Conservation (phyloP, 2,329 filamentous ascomycete genomes). For the Colletotrichum tamarilloi region DNA sequence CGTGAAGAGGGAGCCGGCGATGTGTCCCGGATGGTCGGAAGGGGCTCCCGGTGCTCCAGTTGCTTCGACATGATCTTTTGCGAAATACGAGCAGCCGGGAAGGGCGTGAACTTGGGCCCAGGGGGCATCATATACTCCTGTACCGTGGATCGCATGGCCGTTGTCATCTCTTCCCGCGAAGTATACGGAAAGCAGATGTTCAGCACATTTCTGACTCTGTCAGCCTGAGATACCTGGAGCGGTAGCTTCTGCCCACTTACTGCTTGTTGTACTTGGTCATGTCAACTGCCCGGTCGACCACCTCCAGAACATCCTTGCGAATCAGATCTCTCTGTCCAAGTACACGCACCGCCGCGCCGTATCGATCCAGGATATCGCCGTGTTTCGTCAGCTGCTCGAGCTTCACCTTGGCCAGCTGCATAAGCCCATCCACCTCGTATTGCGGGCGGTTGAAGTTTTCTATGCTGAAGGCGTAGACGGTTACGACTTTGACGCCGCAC, state of each 20-base stretch:
- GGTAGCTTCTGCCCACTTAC: slow-evolving; percentile 52
- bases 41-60: slow-evolving; percentile 56
- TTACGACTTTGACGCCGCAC: slow-evolving; percentile 94
- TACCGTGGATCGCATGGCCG: slow-evolving; percentile 88
- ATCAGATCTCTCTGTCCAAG: slow-evolving; percentile 87
- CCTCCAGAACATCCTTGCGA: slow-evolving; percentile 86
- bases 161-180: slow-evolving; percentile 93
- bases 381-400: slow-evolving; percentile 91
- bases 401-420: slow-evolving; percentile 98
- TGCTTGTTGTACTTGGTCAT: slow-evolving; percentile 89
- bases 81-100: slow-evolving; percentile 88
- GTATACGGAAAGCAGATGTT: slow-evolving; percentile 99
- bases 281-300: slow-evolving; percentile 86
- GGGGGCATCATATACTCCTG: slow-evolving; percentile 84
- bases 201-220: slow-evolving; percentile 63
- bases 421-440: slow-evolving; percentile 95
- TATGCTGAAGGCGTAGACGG: slow-evolving; percentile 98
- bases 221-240: slow-evolving; percentile 28
- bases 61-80: slow-evolving; percentile 83
- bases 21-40: slow-evolving; percentile 62
- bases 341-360: slow-evolving; percentile 87
- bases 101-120: slow-evolving; percentile 73
- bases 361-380: slow-evolving; percentile 91
- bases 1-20: slow-evolving; percentile 59
- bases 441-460: slow-evolving; percentile 98